Evolutionary conservation across 768 basidiomycete species (phyloP).

Genomic region (Russula emetica): DNA sequence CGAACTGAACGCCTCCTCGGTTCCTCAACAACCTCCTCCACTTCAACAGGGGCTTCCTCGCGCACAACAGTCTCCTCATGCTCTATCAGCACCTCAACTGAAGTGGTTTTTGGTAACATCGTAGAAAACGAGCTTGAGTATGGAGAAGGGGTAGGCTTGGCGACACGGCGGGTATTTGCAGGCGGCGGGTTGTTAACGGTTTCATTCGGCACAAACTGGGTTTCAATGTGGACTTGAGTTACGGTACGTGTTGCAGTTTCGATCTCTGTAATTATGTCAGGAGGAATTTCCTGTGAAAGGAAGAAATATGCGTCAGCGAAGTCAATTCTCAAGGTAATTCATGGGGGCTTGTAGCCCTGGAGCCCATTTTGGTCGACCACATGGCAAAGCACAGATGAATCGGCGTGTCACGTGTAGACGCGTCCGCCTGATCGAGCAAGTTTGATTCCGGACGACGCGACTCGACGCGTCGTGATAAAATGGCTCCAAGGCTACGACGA

Average conservation of each 20-base stretch:
- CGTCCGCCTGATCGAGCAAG: slow-evolving; percentile 27
- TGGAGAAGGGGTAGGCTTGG: slow-evolving; percentile 65
- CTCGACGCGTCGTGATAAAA: slow-evolving; percentile 21
- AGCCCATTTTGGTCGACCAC: slow-evolving; percentile 16
- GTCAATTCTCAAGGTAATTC: slow-evolving; percentile 15
- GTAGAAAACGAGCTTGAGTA: slow-evolving; percentile 53
- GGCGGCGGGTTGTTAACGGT: slow-evolving; percentile 70
- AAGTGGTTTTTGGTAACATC: slow-evolving; percentile 67
- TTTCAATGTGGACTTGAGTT: slow-evolving; percentile 40
- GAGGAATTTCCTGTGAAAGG: slow-evolving; percentile 41
- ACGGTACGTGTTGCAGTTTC: slow-evolving; percentile 51
- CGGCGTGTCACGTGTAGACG: slow-evolving; percentile 28
- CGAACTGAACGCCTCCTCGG: slow-evolving; percentile 39
- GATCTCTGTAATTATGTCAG: slow-evolving; percentile 48
- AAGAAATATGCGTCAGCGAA: slow-evolving; percentile 28
- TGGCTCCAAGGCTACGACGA: slow-evolving; percentile 36
- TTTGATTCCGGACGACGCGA: slow-evolving; percentile 32
- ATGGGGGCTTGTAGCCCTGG: slow-evolving; percentile 29
- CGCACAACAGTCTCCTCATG: slow-evolving; percentile 44
- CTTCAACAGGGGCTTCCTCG: slow-evolving; percentile 35
- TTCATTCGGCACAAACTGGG: slow-evolving; percentile 32
- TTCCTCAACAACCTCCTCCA: slow-evolving; percentile 44
- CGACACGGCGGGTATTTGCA: slow-evolving; percentile 71
- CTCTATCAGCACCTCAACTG: slow-evolving; percentile 57
- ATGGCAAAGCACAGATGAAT: slow-evolving; percentile 7